Evolutionary conservation across 148 eudicot genomes (phyloP), one percentile per base, ranked within the genome.

Genomic region (Fallopia convolvulus): DNA sequence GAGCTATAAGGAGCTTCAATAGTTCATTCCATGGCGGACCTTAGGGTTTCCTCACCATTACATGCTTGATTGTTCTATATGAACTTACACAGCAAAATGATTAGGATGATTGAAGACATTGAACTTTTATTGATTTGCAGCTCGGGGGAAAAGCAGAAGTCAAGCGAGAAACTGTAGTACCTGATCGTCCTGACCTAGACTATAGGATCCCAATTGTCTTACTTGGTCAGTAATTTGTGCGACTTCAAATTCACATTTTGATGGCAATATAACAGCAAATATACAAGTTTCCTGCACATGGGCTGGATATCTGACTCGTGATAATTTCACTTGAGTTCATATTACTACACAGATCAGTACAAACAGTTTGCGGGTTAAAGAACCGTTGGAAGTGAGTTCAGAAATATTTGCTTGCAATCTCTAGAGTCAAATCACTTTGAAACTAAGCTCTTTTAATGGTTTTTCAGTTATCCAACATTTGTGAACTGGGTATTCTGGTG

Each of bases 401-500:
- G 8, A 66, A 66, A 15, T 36, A 36, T 32, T 36, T 18, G 8
- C 47, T 23, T 8, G 50, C 56, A 13, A 23, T 14, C 9, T 66
- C 13, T 33, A 0, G 14, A 66, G 44, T 76, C 2, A 3, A 18
- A 47, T 17, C 18, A 47, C 66, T 21, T 68, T 72, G 47, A 55
- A 82, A 41, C 17, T 50, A 30, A 8, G 77, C 73, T 26, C 8
- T 13, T 53, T 26, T 23, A 46, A 6, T 44, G 63, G 74, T 46
- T 12, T 75, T 82, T 79, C 88, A 95, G 99, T 82, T 95, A 90
- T 82, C 91, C 97, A 17, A 81, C 92, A 63, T 95, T 95, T 77
- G 88, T 95, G 74, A 95, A 95, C 83, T 95, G 97, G 99, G 99
- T 93, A 85, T 88, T 91, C 55, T 95, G 99, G 99, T 95, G 98